Base-by-base conservation (phyloP, 176 grass and related monocot species). In the Aegilops sharonensis region DNA sequence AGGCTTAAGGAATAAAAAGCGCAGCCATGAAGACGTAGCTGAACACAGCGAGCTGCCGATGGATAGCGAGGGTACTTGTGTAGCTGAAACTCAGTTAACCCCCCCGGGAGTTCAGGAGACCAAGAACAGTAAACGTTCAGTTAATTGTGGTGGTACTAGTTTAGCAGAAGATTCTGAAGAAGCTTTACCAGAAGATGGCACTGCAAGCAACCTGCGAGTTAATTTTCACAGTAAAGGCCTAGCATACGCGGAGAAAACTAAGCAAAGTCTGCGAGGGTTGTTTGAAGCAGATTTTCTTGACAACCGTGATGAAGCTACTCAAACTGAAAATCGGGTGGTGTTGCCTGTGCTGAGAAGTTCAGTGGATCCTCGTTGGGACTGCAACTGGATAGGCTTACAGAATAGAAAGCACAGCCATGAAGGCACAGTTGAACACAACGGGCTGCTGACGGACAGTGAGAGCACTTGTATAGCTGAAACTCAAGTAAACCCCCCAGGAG, bases 231-330 rank as follows among this genome's bases (percentile, higher is more conserved):
- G 30, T 54, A 30, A 31, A 23, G 64, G 23, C 40, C 39, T 15
- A 52, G 13, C 48, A 52, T 13, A 52, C 17, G 48, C 48, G 15
- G 48, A 17, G 3, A 95, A 89, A 85, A 87, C 76, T 64, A 92
- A 90, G 76, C 83, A 77, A 45, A 92, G 79, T 64, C 81, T 92
- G 40, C 31, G 80, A 39, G 35, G 72, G 21, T 29, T 87, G 77
- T 88, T 88, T 20, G 85, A 85, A 21, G 67, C 18, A 4, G 69
- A 43, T 36, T 84, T 92, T 88, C 76, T 91, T 36, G 66, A 56
- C 48, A 34, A 9, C 25, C 36, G 8, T 62, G 64, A 74, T 0
- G 67, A 88, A 32, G 43, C 12, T 20, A 42, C 48, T 68, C 54
- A 64, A 78, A 37, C 13, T 54, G 50, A 54, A 54, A 54, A 5